phyloP scores from a whole-genome alignment of 306 rosid species.

The Cotoneaster glaucophyllus region DNA sequence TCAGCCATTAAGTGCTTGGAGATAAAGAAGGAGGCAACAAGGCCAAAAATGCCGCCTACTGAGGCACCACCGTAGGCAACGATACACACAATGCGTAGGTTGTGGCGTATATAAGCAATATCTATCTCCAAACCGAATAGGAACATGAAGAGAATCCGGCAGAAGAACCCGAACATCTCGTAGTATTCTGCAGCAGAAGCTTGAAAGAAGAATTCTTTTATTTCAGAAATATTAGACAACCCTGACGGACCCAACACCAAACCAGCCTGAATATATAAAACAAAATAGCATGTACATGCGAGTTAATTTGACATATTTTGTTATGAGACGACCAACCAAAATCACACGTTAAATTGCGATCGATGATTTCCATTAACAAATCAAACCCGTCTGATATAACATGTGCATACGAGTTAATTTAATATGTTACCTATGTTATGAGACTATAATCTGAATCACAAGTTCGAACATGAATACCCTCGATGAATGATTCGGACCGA shows the following conservation, averaged over 20 bases:
- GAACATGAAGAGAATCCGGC: slow-evolving; percentile 79
- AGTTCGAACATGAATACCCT: background rate
- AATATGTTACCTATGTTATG: background rate
- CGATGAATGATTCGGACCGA: background rate
- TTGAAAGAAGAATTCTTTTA: slow-evolving; percentile 45
- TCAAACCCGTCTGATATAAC: no score
- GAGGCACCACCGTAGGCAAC: slow-evolving; percentile 53
- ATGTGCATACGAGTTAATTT: no score
- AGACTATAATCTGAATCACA: no score
- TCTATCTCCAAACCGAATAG: slow-evolving; percentile 73
- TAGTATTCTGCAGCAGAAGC: slow-evolving; percentile 65
- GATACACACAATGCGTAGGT: slow-evolving; percentile 28
- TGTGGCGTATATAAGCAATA: slow-evolving; percentile 28
- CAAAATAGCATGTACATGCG: background rate
- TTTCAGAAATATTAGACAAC: slow-evolving; percentile 43
- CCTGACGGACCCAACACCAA: slow-evolving; percentile 68
- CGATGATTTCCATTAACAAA: background rate
- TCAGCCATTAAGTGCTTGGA: slow-evolving; percentile 16
- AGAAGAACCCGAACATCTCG: slow-evolving; percentile 73
- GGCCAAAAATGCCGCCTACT: slow-evolving; percentile 39
- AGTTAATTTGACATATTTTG: background rate
- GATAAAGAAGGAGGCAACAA: slow-evolving; percentile 53
- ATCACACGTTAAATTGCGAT: background rate
- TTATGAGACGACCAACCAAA: background rate
- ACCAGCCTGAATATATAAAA: slow-evolving; percentile 58